Conservation (phyloP, 805 yeast species). For the Maudiozyma barnettii region DNA sequence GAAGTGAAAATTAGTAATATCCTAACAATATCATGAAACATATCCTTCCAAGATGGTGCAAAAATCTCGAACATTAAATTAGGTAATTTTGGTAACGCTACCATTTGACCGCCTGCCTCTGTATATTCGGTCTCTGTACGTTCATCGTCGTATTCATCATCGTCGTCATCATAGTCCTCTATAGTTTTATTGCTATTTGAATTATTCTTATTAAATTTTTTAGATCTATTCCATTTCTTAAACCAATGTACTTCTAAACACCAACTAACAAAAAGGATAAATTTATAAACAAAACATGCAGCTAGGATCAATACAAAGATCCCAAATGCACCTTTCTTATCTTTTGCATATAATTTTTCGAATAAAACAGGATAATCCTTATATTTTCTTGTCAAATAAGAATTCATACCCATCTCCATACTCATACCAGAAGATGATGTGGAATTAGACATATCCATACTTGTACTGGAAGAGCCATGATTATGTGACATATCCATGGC, state of each 20-base stretch:
- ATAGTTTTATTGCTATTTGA: not conserved
- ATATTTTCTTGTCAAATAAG: conserved; percentile 44
- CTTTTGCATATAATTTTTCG: conserved; percentile 41
- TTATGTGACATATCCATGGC: not conserved
- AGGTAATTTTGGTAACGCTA: conserved; percentile 24
- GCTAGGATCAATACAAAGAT: conserved; percentile 55
- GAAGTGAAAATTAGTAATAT: conserved; percentile 47
- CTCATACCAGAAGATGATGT: conserved; percentile 4
- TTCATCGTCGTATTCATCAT: conserved; percentile 3
- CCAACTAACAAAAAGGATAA: conserved; percentile 47
- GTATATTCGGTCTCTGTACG: conserved; percentile 20
- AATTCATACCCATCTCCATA: conserved; percentile 41
- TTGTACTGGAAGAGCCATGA: not conserved
- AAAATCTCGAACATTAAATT: conserved; percentile 22
- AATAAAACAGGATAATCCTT: conserved; percentile 55
- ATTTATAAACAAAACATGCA: conserved; percentile 49
- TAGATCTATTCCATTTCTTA: conserved; percentile 32
- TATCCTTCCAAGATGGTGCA: conserved; percentile 21
- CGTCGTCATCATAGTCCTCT: not conserved
- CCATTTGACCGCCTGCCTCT: conserved; percentile 23
- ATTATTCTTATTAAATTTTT: conserved; percentile 6
- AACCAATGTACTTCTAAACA: conserved; percentile 61
- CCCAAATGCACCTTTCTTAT: conserved; percentile 60
- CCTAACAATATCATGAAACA: conserved; percentile 42
- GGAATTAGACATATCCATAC: not conserved